These are phyloP conservation scores for Talaromyces trachyspermus DNA, from an alignment of 495 filamentous ascomycete genomes.

Conservation along the genomic window DNA sequence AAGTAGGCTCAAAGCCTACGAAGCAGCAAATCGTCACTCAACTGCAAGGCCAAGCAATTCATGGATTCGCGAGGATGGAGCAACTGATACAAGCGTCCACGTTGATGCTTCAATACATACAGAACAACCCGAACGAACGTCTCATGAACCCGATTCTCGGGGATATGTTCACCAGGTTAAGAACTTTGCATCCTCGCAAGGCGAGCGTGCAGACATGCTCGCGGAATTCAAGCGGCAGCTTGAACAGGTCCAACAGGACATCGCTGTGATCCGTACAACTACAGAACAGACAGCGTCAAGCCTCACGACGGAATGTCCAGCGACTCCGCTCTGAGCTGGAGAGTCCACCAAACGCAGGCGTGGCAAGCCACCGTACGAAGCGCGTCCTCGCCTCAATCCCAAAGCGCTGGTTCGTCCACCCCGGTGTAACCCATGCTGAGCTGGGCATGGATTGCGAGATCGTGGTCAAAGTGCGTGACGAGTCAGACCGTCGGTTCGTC, in stretches of 20 bases:
- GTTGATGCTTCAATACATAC: not conserved
- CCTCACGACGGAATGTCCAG: not conserved
- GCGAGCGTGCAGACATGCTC: not conserved
- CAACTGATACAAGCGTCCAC: not conserved
- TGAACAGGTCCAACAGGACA: not conserved
- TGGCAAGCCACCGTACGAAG: not conserved
- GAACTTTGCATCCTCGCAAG: not conserved
- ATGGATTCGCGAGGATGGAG: not conserved
- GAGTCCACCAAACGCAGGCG: not conserved
- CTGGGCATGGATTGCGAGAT: not conserved
- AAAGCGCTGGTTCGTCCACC: not conserved
- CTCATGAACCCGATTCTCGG: not conserved
- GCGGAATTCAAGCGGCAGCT: not conserved
- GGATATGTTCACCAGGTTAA: not conserved
- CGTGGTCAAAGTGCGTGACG: not conserved
- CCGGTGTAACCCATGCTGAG: not conserved
- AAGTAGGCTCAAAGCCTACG: not conserved
- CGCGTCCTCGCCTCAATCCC: not conserved
- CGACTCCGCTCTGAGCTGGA: not conserved
- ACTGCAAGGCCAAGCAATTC: not conserved
- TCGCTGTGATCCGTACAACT: not conserved
- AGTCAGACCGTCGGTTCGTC: too few relatives aligned
- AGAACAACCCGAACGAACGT: not conserved
- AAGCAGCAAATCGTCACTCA: not conserved
- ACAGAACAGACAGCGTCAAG: not conserved